Base-by-base conservation (phyloP, 2,329 filamentous ascomycete genomes). In the Phaeosphaeria sp. region DNA sequence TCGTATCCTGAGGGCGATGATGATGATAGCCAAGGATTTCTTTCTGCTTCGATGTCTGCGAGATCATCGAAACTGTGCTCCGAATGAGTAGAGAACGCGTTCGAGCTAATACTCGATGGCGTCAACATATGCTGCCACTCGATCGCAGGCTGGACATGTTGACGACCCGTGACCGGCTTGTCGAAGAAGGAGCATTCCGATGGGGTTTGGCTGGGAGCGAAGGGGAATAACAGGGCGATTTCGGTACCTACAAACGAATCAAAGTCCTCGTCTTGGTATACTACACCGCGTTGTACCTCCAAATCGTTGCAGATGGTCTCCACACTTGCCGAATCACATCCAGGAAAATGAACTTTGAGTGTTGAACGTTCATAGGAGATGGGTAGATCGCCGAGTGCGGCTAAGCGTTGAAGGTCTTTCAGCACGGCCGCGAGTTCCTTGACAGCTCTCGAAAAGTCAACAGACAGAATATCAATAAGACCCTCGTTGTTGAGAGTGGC, bases 251-350 rank as follows among this genome's bases (percentile, higher is more conserved):
- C 83, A 55, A 85, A 86, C 6, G 77, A 71, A 54, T 91, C 86
- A 67, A 96, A 96, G 18, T 89, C 88, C 30, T 85, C 82, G 63
- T 98, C 95, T 79, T 98, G 90, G 13, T 85, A 81, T 3, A 98
- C 85, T 3, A 91, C 80, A 1, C 95, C 95, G 52, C 92, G 85
- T 61, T 89, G 87, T 7, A 99, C 84, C n/a, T 90, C 91, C 11
- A 96, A 84, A 73, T 99, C 95, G 47, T 92, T 87, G 74, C 93
- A 97, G 0, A 99, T 84, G 2, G 84, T 82, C 72, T 96, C 92
- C 0, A 97, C 90, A 0, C 91, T 91, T 17, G 89, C 86, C 0
- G 88, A 88, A 69, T 98, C 94, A 60, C 95, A 93, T 2, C 95
- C 95, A 0, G 93, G 93, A 71, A 99, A 98, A 27, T 93, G 89